A percentile compares a stretch with the other conserved stretches of the same genome.
Conservation (phyloP, 2,329 filamentous ascomycete genomes). For the Diplodia seriata region DNA sequence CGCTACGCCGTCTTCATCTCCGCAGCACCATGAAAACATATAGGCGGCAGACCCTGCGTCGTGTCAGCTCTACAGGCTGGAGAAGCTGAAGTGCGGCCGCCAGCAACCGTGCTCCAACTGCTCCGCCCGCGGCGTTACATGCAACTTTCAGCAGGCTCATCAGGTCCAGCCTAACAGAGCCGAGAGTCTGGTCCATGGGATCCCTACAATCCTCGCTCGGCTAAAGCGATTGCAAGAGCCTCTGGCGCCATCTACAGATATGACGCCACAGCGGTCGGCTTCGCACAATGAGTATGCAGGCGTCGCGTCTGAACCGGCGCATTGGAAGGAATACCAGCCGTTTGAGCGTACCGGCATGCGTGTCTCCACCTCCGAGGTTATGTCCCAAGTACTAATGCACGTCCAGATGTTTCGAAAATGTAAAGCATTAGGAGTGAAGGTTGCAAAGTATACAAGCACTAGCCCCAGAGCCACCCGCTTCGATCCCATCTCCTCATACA, state of each 20-base stretch:
- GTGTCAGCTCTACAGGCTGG: slow-evolving; percentile 15
- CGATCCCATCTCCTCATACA: background rate
- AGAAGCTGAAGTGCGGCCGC: slow-evolving; percentile 20
- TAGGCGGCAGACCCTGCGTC: slow-evolving; percentile 37
- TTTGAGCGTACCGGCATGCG: background rate
- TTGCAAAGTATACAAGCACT: background rate
- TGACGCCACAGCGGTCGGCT: too few species aligned
- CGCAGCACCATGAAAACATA: too few species aligned
- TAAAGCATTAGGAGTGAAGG: background rate
- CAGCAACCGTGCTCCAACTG: slow-evolving; percentile 19
- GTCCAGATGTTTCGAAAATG: background rate
- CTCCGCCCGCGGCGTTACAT: background rate
- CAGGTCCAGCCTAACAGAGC: background rate
- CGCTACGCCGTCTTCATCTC: too few species aligned
- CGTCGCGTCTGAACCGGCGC: too few species aligned
- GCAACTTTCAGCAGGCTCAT: background rate
- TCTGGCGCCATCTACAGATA: too few species aligned
- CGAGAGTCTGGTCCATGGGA: background rate
- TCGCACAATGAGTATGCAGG: too few species aligned
- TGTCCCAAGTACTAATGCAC: too few species aligned
- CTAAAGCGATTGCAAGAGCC: background rate
- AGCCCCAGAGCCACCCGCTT: background rate
- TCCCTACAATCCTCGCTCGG: background rate
- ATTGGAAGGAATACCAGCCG: background rate
- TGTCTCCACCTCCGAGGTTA: too few species aligned